These are phyloP conservation scores for Stemphylium beticola DNA, from an alignment of 2,329 filamentous ascomycete genomes.

Conservation along the genomic window DNA sequence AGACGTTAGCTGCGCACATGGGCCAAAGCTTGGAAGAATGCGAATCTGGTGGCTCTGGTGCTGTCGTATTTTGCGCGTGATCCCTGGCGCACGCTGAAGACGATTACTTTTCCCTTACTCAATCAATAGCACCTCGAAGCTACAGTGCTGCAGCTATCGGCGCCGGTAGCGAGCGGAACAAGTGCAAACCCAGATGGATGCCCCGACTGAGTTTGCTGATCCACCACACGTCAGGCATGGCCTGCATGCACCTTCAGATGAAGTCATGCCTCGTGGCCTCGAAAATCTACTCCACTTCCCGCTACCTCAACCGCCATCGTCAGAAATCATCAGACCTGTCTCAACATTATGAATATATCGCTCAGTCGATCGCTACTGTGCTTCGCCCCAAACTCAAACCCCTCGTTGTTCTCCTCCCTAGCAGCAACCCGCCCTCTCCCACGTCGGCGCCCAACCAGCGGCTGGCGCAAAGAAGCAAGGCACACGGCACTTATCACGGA, in stretches of 20 bases:
- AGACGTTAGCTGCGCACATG: conserved; percentile 3
- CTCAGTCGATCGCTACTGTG: conserved; percentile 16
- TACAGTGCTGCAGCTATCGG: conserved; percentile 20
- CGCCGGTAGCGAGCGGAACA: conserved; percentile 37
- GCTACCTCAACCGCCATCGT: background rate
- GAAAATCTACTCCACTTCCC: conserved; percentile 16
- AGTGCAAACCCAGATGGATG: conserved; percentile 18
- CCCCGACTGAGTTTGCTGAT: conserved; percentile 32
- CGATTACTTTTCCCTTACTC: background rate
- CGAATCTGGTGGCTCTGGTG: background rate
- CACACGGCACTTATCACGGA: conserved; percentile 15
- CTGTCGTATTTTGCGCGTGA: background rate
- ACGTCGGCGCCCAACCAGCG: conserved; percentile 22
- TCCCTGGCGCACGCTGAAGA: background rate
- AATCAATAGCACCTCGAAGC: conserved; percentile 20
- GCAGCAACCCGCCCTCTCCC: conserved; percentile 1
- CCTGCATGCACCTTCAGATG: conserved; percentile 18
- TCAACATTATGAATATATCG: conserved; percentile 2
- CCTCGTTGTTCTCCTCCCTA: conserved; percentile 16
- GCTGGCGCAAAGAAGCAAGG: conserved; percentile 21
- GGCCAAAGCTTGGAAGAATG: background rate
- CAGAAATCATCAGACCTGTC: conserved; percentile 22
- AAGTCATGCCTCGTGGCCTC: conserved; percentile 31
- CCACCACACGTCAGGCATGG: conserved; percentile 24
- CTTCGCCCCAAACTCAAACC: conserved; percentile 1